Percentiles rank a stretch among this genome's conserved stretches.
Evolutionary conservation across 176 grass and related monocot genomes (phyloP).

Genomic region (Poa pratensis): DNA sequence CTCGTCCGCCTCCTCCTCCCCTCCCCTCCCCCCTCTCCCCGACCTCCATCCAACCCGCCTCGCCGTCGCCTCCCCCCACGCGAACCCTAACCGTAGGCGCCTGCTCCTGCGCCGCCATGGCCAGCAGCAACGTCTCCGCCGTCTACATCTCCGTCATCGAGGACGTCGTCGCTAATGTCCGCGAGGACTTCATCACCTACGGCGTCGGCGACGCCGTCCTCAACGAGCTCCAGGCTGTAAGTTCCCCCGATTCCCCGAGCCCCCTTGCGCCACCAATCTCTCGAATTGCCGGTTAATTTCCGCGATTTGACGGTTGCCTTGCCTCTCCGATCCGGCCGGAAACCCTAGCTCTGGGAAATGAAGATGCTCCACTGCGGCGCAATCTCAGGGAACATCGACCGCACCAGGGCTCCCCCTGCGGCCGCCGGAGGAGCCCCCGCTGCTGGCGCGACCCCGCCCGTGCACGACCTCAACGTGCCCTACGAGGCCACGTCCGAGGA

Average conservation of each 20-base stretch:
- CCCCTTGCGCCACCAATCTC: not conserved
- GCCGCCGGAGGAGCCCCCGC: conserved; percentile 2
- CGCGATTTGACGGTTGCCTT: conserved; percentile 40
- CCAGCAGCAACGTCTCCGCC: conserved; percentile 78
- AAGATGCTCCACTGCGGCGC: conserved; percentile 98
- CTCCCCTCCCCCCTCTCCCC: not conserved
- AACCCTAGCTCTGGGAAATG: conserved; percentile 93
- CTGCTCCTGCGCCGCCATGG: conserved; percentile 46
- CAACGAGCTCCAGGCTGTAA: conserved; percentile 90
- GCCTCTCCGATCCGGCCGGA: conserved; percentile 35
- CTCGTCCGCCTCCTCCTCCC: conserved; percentile 37
- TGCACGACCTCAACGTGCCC: conserved; percentile 96
- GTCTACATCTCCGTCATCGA: conserved; percentile 96
- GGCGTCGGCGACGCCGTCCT: conserved; percentile 83
- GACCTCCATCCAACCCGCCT: not conserved
- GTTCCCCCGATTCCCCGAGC: conserved; percentile 9
- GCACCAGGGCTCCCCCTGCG: conserved; percentile 27
- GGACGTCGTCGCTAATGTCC: conserved; percentile 87
- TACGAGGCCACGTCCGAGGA: conserved; percentile 90
- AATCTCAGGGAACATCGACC: conserved; percentile 71
- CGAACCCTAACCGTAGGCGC: conserved; percentile 42
- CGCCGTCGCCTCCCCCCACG: not conserved
- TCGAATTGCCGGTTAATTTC: conserved; percentile 30
- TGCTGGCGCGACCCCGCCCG: conserved; percentile 47
- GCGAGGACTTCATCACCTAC: conserved; percentile 84